phyloP scores from a whole-genome alignment of 805 yeast species.

The Candida broadrunensis region DNA sequence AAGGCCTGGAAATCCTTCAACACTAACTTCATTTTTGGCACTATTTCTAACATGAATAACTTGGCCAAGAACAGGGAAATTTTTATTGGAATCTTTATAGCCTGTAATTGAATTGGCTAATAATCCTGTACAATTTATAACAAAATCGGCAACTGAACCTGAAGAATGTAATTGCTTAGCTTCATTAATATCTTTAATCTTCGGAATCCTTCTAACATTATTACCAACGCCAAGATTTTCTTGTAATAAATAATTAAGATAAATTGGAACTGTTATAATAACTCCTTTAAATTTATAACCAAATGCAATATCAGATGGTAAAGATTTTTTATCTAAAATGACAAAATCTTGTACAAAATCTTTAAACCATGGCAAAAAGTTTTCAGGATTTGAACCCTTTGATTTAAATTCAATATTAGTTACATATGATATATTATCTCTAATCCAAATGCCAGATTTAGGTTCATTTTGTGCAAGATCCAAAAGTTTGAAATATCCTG shows the following conservation, averaged over 20 bases:
- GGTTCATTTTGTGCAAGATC: constrained; percentile 47
- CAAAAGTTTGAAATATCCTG: constrained; percentile 47
- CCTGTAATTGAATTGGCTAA: constrained; percentile 44
- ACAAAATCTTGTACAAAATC: constrained; percentile 39
- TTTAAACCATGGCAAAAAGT: constrained; percentile 45
- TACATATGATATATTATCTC: constrained; percentile 15
- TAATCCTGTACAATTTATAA: constrained; percentile 60
- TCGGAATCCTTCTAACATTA: constrained; percentile 36
- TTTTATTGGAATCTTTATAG: constrained; percentile 37
- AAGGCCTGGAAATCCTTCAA: constrained; percentile 27
- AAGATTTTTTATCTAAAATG: constrained; percentile 28
- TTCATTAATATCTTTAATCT: constrained; percentile 44
- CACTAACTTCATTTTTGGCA: constrained; percentile 24
- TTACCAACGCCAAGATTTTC: constrained; percentile 48
- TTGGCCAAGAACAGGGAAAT: constrained; percentile 60
- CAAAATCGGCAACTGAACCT: constrained; percentile 43
- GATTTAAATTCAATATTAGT: constrained; percentile 8
- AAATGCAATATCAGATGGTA: constrained; percentile 37
- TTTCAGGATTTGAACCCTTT: constrained; percentile 4
- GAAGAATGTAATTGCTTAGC: constrained; percentile 42
- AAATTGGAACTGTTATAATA: constrained; percentile 57
- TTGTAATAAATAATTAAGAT: constrained; percentile 50
- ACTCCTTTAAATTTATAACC: constrained; percentile 54
- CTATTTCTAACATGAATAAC: constrained; percentile 50
- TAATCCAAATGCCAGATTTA: constrained; percentile 44